A percentile compares a stretch with the other conserved stretches of the same genome.
Evolutionary conservation across 163 green algal genomes (phyloP).

Genomic region (Chlamydomonas reinhardtii): DNA sequence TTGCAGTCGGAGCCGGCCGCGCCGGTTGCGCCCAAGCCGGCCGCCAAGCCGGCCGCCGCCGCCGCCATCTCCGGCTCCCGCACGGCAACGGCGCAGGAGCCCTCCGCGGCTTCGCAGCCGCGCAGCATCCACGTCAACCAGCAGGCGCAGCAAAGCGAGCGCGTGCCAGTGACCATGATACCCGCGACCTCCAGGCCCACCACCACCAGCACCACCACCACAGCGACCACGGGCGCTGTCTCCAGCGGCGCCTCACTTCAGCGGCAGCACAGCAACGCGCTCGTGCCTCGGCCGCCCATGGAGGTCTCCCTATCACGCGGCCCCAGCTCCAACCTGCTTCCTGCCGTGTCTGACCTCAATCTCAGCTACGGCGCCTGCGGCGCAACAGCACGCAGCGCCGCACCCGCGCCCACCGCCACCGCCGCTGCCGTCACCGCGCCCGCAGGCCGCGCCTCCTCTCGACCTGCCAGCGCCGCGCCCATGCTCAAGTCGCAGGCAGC

Average conservation of each 20-base stretch:
- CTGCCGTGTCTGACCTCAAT: background rate
- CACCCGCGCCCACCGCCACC: background rate
- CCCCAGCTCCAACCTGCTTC: constrained; percentile 6
- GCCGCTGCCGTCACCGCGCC: background rate
- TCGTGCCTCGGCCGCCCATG: constrained; percentile 21
- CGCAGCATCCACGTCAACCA: background rate
- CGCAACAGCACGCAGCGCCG: too few relatives aligned
- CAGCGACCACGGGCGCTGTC: too few relatives aligned
- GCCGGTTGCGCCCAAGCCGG: background rate
- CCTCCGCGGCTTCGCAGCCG: background rate
- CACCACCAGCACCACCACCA: background rate
- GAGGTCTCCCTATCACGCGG: constrained; percentile 15
- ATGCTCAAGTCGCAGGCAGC: constrained; percentile 16
- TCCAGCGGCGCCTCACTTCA: constrained; percentile 3
- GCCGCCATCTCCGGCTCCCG: background rate
- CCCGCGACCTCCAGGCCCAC: background rate
- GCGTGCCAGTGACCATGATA: background rate
- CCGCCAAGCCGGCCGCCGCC: background rate
- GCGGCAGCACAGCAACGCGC: constrained; percentile 25
- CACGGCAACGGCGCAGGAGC: background rate
- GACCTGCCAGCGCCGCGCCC: background rate
- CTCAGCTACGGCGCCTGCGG: background rate
- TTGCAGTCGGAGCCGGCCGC: background rate
- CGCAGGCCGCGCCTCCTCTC: background rate
- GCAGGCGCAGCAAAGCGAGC: background rate